phyloP scores from a whole-genome alignment of 2,329 filamentous ascomycete species.

The Pseudopithomyces chartarum region DNA sequence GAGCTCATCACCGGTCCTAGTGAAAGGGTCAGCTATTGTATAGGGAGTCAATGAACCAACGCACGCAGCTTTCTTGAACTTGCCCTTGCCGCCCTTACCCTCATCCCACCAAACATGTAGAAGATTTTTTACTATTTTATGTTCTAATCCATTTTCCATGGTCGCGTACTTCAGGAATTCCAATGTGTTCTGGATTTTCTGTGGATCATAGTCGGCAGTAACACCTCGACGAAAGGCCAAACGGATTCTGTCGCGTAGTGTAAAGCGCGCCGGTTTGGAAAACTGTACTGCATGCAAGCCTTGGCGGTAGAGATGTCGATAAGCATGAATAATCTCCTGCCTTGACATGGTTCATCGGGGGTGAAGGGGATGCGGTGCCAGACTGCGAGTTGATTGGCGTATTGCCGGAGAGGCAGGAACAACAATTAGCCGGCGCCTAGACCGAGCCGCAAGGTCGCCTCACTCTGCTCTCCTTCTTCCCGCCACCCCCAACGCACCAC shows the following conservation, averaged over 20 bases:
- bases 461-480: constrained; percentile 9
- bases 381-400: background rate
- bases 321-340: constrained; percentile 64
- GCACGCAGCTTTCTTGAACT: constrained; percentile 29
- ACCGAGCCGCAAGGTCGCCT: background rate
- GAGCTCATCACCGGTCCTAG: constrained; percentile 30
- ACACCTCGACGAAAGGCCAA: constrained; percentile 45
- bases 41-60: constrained; percentile 7
- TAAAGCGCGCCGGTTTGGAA: constrained; percentile 69
- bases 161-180: constrained; percentile 72
- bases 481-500: constrained; percentile 16
- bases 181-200: constrained; percentile 66
- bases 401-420: background rate
- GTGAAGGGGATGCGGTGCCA: background rate
- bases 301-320: constrained; percentile 71
- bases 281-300: constrained; percentile 74
- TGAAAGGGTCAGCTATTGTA: constrained; percentile 7
- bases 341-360: constrained; percentile 30
- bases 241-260: constrained; percentile 59
- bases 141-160: constrained; percentile 69
- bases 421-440: background rate
- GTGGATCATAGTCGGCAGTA: constrained; percentile 38
- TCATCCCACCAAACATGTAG: constrained; percentile 56
- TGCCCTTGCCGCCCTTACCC: constrained; percentile 36
- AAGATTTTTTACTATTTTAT: constrained; percentile 73